These are phyloP conservation scores for Calonectria pauciramosa DNA, from an alignment of 2,329 filamentous ascomycete species.

Conservation along the genomic window DNA sequence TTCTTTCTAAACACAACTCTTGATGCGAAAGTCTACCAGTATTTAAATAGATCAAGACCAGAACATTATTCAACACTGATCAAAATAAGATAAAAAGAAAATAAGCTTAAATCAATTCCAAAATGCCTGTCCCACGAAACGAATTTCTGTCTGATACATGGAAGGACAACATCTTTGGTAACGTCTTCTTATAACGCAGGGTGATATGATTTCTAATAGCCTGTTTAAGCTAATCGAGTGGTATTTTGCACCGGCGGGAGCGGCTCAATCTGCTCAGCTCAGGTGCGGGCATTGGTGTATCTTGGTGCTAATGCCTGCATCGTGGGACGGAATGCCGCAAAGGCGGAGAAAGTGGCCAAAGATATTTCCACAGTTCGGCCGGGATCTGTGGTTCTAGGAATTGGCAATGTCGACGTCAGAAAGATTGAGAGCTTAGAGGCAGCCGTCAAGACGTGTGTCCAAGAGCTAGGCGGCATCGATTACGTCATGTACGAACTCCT, in stretches of 20 bases:
- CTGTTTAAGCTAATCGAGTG: not conserved
- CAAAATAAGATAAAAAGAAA: not conserved
- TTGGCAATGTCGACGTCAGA: constrained; percentile 16
- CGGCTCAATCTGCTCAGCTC: constrained; percentile 19
- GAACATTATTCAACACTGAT: not conserved
- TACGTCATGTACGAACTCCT: constrained; percentile 11
- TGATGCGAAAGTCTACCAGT: not conserved
- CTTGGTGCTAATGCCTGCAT: constrained; percentile 24
- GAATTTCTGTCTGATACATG: not conserved
- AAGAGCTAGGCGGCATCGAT: constrained; percentile 19
- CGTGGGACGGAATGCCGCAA: constrained; percentile 17
- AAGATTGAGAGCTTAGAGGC: not conserved
- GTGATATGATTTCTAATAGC: not conserved
- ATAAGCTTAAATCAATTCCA: not conserved
- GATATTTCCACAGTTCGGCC: not conserved
- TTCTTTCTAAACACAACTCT: not conserved
- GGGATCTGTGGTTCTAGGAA: constrained; percentile 14
- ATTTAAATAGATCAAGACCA: not conserved
- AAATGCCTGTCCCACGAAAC: not conserved
- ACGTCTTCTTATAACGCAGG: too few relatives aligned
- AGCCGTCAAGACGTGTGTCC: constrained; percentile 2
- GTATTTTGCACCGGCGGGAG: constrained; percentile 23
- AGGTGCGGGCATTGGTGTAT: constrained; percentile 15
- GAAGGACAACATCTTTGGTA: constrained; percentile 5
- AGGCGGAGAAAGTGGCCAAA: constrained; percentile 5